Evolutionary conservation across 2,329 filamentous ascomycete species (phyloP), one percentile per base, ranked within the genome.

Genomic region (Fusarium nurragi): DNA sequence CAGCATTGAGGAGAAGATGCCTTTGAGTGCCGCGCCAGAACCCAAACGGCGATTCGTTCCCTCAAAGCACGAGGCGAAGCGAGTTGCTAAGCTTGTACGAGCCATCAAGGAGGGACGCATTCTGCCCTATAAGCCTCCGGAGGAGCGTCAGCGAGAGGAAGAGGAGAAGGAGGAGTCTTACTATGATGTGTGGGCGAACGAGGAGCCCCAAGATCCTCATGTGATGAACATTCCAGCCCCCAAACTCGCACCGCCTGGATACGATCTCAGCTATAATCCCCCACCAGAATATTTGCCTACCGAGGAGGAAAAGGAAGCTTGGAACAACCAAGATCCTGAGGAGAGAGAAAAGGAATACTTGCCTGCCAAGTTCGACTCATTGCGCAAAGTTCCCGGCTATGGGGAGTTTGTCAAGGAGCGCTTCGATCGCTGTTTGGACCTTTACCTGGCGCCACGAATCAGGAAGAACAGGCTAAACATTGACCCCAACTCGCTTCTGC

Each of bases 131-230:
- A 93, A 89, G 75, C 87, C 93, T 5, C 88, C 88, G 0, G 84
- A 88, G 72, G 91, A 86, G 65, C 80, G 78, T 39, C 78, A 92
- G 70, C 85, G 89, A 63, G 87, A 94, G 66, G 88, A 92, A 54
- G 86, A 91, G 49, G 88, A 92, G 54, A 83, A 91, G 58, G 88
- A 91, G 51, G 83, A 90, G 37, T 85, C 86, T 22, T 89, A 88
- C 72, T 97, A 93, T 73, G 95, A 99, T 74, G 86, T 99, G 52
- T 99, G 95, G 95, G 93, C 94, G 51, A 92, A 98, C 73, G 94
- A 99, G 77, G 87, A 90, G 69, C 88, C 92, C 12, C 86, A 90
- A 69, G 87, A 91, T 30, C 90, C 94, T 61, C 92, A 98, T 76
- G 83, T 91, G 32, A 98, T 98, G 94, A 92, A 97, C 73, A 90